Evolutionary conservation across 1,139 yeast genomes (phyloP), one percentile per base, ranked within the genome.

Genomic region (Debaryomyces subglobosus): DNA sequence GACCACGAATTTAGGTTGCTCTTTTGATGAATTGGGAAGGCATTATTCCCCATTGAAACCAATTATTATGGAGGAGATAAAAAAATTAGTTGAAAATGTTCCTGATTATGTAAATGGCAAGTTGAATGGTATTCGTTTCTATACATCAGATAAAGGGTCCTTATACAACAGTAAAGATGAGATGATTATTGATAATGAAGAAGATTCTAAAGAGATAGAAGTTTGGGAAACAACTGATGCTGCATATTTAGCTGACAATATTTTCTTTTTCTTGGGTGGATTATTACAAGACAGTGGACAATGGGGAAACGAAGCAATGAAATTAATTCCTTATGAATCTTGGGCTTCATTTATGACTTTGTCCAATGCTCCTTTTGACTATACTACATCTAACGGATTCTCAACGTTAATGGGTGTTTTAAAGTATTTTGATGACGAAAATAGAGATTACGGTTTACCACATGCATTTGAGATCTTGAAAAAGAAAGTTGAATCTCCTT

Each of bases 11-110:
- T 63, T 89, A 25, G 97, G 96, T 0, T 72, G 81, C 33, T 78
- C 88, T 0, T 77, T 91, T 58, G 97, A 92, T 61, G 96, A 89
- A 56, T 70, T 92, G 45, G 85, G 90, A 6, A 79, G 97, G 58
- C 97, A 92, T 62, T 89, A 89, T 59, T 86, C 96, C 1, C 79
- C 78, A 1, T 72, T 91, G 50, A 84, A 88, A 47, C 85, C 87
- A 0, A 61, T 69, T 0, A 82, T 92, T 33, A 68, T 82, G 46
- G 65, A 72, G 5, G 81, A 83, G 47, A 71, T 86, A 30, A 68
- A 77, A 9, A 60, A 63, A 2, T 57, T 87, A 25, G 71, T 88
- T 0, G 66, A 74, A 23, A 68, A 68, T 12, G 54, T 63, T 8
- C 46, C 46, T 7, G 27, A 29, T 10, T 49, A 41, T 39, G 77